Conservation (phyloP, 169 alveolate genomes). For the Plasmodium sp. region DNA sequence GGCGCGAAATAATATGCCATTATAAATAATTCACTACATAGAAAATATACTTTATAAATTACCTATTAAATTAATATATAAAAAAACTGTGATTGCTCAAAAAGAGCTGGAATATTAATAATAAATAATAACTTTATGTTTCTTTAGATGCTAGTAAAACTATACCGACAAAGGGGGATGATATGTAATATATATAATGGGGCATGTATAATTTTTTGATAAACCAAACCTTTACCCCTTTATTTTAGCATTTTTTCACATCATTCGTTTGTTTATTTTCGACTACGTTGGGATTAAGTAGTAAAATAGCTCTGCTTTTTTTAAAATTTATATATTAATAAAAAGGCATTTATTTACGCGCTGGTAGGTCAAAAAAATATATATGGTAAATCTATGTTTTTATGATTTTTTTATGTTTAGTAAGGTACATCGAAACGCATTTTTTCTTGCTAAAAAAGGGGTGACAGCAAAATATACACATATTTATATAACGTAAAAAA, state of each 20-base stretch:
- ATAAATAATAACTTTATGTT: neutral
- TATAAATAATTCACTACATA: neutral
- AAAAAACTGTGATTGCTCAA: neutral
- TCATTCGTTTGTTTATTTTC: neutral
- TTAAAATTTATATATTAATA: too few species aligned
- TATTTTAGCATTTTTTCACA: neutral
- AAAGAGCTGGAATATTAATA: neutral
- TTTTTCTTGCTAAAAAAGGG: neutral
- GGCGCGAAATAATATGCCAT: neutral
- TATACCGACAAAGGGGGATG: neutral
- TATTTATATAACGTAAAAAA: neutral
- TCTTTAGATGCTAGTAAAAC: neutral
- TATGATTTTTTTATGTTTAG: neutral
- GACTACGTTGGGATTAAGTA: neutral
- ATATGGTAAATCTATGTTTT: too few species aligned
- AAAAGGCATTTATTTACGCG: neutral
- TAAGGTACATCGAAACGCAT: neutral
- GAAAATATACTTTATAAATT: neutral
- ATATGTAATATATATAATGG: too few species aligned
- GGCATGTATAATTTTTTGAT: neutral
- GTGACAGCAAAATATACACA: neutral
- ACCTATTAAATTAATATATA: neutral
- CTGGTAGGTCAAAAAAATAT: too few species aligned
- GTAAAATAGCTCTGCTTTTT: neutral
- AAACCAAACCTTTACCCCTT: neutral